Conservation (phyloP, 2,329 filamentous ascomycete genomes). For the Parastagonospora nodorum region DNA sequence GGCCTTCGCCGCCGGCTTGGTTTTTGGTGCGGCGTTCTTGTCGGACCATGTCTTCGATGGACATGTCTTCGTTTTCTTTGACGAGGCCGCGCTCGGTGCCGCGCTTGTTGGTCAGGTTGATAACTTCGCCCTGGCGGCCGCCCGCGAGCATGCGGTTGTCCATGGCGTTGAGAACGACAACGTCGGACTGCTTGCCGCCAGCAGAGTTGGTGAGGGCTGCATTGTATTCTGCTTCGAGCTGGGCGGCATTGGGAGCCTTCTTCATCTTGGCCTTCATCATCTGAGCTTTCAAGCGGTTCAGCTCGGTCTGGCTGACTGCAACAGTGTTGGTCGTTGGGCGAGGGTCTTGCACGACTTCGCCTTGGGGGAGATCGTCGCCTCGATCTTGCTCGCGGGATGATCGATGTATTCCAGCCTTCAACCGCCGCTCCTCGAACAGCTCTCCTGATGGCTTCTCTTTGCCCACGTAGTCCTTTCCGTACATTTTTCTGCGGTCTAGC, state of each 20-base stretch:
- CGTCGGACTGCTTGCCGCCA: conserved; percentile 63
- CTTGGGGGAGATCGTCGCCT: conserved; percentile 54
- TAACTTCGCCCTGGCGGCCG: conserved; percentile 74
- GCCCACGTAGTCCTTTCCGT: conserved; percentile 82
- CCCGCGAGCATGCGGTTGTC: conserved; percentile 89
- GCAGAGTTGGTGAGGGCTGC: conserved; percentile 68
- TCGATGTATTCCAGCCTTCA: conserved; percentile 60
- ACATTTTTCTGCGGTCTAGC: conserved; percentile 78
- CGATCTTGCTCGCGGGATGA: conserved; percentile 29
- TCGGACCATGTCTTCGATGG: conserved; percentile 93
- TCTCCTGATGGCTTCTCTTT: conserved; percentile 89
- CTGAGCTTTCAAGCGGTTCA: conserved; percentile 90
- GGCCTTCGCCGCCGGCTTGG: conserved; percentile 77
- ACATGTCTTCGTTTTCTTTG: conserved; percentile 93
- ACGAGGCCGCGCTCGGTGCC: conserved; percentile 84
- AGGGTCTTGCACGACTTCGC: conserved; percentile 62
- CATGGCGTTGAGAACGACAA: conserved; percentile 84
- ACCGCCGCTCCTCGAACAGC: conserved; percentile 76
- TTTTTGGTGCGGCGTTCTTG: conserved; percentile 87
- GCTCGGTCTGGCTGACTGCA: conserved; percentile 72
- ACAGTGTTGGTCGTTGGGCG: conserved; percentile 54
- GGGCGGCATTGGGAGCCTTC: conserved; percentile 72
- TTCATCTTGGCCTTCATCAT: conserved; percentile 95
- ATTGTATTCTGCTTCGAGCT: conserved; percentile 85
- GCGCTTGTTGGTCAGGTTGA: conserved; percentile 75